A percentile compares a stretch with the other conserved stretches of the same genome.
These are phyloP conservation scores for Nicotiana undulata DNA, from an alignment of 257 asterid species.

Conservation along the genomic window DNA sequence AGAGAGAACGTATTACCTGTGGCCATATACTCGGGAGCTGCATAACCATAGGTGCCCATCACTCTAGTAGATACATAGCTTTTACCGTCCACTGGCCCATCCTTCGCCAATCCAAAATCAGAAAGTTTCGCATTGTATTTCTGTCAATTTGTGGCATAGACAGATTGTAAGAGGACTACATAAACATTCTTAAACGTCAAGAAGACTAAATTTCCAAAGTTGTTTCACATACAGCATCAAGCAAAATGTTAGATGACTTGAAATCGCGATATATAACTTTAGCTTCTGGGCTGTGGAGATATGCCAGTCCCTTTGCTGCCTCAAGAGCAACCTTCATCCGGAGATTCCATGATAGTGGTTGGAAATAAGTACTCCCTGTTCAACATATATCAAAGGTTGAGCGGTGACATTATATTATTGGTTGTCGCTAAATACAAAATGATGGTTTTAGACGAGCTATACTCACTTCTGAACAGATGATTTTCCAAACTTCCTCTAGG, in stretches of 20 bases:
- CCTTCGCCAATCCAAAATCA: slow-evolving; percentile 42
- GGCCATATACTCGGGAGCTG: slow-evolving; percentile 41
- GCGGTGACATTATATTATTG: neutral
- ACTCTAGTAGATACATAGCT: slow-evolving; percentile 41
- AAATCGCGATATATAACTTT: slow-evolving; percentile 44
- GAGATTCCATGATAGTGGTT: slow-evolving; percentile 36
- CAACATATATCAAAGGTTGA: neutral
- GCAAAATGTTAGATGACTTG: slow-evolving; percentile 34
- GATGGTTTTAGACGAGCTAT: neutral
- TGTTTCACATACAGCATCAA: slow-evolving; percentile 32
- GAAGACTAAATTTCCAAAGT: neutral
- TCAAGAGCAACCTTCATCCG: slow-evolving; percentile 40
- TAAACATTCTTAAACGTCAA: neutral
- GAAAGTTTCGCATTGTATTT: slow-evolving; percentile 39
- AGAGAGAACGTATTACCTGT: slow-evolving; percentile 20
- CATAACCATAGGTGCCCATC: slow-evolving; percentile 45
- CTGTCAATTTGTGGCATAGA: slow-evolving; percentile 11
- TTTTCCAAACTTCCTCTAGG: slow-evolving; percentile 40
- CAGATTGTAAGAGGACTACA: neutral
- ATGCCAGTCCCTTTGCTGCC: slow-evolving; percentile 37
- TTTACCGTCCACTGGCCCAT: slow-evolving; percentile 37
- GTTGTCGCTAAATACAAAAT: neutral
- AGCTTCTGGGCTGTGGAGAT: slow-evolving; percentile 40
- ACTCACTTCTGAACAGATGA: slow-evolving; percentile 42
- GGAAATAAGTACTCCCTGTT: slow-evolving; percentile 37